Base-by-base conservation (phyloP, 2,329 filamentous ascomycete genomes). In the Epichloe sp. region DNA sequence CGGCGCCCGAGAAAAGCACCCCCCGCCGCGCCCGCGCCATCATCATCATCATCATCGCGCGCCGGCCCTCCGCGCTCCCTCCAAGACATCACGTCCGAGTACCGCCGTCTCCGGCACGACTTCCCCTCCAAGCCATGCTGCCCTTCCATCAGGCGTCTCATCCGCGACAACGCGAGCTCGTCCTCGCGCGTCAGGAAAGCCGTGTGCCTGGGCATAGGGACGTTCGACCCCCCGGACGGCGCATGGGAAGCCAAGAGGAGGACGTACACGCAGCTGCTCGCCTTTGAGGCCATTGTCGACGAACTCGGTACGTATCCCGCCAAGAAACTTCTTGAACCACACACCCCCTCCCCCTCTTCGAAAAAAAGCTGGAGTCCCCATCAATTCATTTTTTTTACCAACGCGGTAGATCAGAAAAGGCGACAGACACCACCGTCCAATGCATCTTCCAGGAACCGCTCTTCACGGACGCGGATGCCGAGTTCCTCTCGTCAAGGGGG, bases 401-500 rank as follows among this genome's bases (percentile, higher is more conserved):
- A 31, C 26, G 26, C 4, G 44, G 23, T 5, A 7, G 11, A 17
- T 26, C 35, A 62, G 62, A 63, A 37, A 58, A 55, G 21, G 17
- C 52, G 3, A 50, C 53, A 5, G 44, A 48, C 0, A 19, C 17
- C 0, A 58, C 60, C 2, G 73, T 80, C 14, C 59, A 63, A 3
- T 75, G 73, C 51, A 56, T 72, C 49, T 75, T 79, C 51, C 78
- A 81, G 55, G 78, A 81, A 36, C 78, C 78, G 0, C 57, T 70
- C 35, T 79, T 80, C 58, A 72, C 71, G 0, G 34, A 60, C 1
- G 64, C 67, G 0, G 77, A 80, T 58, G 69, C 64, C 37, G 62
- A 65, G 0, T 83, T 82, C 56, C 72, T 83, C 31, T 60, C 69
- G 52, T 66, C 70, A 21, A 72, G 83, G 0, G 77, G 79, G n/a